Base-by-base conservation (phyloP, 106 monocot genomes). In the Acorus calamus region DNA sequence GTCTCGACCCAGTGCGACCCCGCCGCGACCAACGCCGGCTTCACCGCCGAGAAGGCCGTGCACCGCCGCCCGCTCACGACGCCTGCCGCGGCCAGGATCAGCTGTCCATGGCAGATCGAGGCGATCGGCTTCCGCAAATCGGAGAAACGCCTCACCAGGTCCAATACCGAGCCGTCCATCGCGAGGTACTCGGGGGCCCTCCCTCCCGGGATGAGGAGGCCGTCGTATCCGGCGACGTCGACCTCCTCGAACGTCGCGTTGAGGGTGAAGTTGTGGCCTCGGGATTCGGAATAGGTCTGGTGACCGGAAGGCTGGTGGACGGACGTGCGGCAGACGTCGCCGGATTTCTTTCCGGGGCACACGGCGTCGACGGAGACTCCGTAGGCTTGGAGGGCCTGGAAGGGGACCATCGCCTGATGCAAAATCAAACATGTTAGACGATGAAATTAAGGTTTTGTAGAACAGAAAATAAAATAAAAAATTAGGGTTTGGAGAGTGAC, bases 171-270 rank as follows among this genome's bases (percentile, higher is more conserved):
- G 49, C 63, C 60, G 71, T 93, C 46, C 70, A 83, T 82, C 41
- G 88, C 79, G 7, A 93, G 82, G 58, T 93, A 93, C 57, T 93
- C 92, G 8, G 92, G 86, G 11, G 92, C 83, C 10, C 92, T 83
- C 0, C 86, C 92, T 71, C 92, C 92, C 8, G 92, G 92, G 50
- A 92, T 78, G 43, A 92, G 48, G 4, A 92, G 55, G 3, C 88
- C 92, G 69, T 85, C 80, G 57, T 93, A 93, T 49, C 75, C 70
- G 49, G 42, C 63, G 4, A 50, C 71, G 10, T 83, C 76, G 72
- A 88, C 69, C 42, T 79, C 86, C 57, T 71, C 74, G 57, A 84
- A 89, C 28, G 79, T 73, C 49, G 94, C 94, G 78, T 89, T 94
- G 5, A 94, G 86, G 12, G 73, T 55, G 63, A 89, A 94, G 71